Conservation (phyloP, 164 flowering plant species). For the Paratinospora sagittata region DNA sequence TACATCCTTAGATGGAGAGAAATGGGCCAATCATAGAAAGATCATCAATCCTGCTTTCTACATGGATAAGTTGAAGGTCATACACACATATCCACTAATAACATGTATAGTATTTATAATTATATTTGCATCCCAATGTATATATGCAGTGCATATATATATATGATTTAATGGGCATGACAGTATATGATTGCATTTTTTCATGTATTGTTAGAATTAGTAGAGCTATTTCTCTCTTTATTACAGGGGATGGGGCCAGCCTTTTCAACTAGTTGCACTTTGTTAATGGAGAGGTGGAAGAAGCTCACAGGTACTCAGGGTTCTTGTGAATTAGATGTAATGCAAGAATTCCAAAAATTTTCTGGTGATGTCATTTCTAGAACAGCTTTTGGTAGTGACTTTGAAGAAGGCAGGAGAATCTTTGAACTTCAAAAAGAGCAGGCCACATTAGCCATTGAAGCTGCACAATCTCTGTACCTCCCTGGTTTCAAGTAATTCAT, state of each 20-base stretch:
- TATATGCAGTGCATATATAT: background rate
- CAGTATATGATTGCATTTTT: too few relatives aligned
- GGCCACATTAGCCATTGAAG: conserved; percentile 23
- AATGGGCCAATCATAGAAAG: conserved; percentile 41
- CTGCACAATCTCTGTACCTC: conserved; percentile 24
- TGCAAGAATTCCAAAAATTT: conserved; percentile 37
- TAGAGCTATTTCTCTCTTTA: background rate
- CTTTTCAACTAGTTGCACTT: conserved; percentile 25
- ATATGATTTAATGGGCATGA: too few relatives aligned
- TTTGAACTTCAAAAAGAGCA: conserved; percentile 45
- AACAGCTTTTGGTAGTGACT: conserved; percentile 14
- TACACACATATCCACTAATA: too few relatives aligned
- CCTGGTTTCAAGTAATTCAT: conserved; percentile 41
- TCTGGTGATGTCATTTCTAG: conserved; percentile 39
- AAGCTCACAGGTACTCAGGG: conserved; percentile 18
- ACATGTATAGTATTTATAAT: background rate
- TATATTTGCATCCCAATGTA: background rate
- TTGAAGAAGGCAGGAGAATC: conserved; percentile 39
- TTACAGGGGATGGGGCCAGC: conserved; percentile 38
- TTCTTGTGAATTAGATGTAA: conserved; percentile 37
- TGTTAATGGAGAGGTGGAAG: conserved; percentile 37
- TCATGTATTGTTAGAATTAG: too few relatives aligned
- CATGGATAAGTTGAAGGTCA: conserved; percentile 39
- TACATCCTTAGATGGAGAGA: conserved; percentile 28
- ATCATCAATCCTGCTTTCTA: conserved; percentile 43